Evolutionary conservation across 306 rosid species (phyloP).

Genomic region (Biancaea sappan): DNA sequence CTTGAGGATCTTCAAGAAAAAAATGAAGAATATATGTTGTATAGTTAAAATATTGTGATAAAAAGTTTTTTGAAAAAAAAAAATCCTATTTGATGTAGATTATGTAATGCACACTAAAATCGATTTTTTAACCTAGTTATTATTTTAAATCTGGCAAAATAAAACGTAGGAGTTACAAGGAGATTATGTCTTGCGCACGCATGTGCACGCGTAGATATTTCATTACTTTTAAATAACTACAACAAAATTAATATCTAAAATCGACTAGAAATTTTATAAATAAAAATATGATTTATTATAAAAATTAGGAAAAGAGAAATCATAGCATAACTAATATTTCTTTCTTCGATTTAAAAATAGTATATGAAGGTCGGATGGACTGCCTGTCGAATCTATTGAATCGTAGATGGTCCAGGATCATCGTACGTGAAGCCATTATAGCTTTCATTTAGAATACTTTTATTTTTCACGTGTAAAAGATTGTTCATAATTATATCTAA

Average conservation of each 20-base stretch:
- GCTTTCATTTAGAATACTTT: neutral
- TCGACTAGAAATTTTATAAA: neutral
- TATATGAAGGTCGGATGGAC: slow-evolving; percentile 27
- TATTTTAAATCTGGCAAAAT: neutral
- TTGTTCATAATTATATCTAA: neutral
- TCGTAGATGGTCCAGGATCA: slow-evolving; percentile 6
- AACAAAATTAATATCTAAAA: neutral
- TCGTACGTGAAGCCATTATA: slow-evolving; percentile 6
- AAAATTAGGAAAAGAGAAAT: too few relatives aligned
- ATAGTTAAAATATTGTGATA: neutral
- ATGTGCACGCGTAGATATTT: too few relatives aligned
- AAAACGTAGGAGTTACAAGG: neutral
- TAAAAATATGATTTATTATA: too few relatives aligned
- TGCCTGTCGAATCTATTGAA: slow-evolving; percentile 22
- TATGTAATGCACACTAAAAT: neutral
- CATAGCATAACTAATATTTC: too few relatives aligned
- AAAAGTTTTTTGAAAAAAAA: too few relatives aligned
- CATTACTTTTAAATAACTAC: too few relatives aligned
- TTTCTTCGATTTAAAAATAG: too few relatives aligned
- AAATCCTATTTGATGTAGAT: neutral
- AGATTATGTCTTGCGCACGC: too few relatives aligned
- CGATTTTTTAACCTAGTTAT: too few relatives aligned
- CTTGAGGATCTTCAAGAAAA: neutral
- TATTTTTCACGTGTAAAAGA: slow-evolving; percentile 38
- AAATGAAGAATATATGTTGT: neutral